Percentiles rank a stretch among this genome's conserved stretches.
Evolutionary conservation across 2,329 filamentous ascomycete species (phyloP).

Genomic region (Pseudogymnoascus destructans): DNA sequence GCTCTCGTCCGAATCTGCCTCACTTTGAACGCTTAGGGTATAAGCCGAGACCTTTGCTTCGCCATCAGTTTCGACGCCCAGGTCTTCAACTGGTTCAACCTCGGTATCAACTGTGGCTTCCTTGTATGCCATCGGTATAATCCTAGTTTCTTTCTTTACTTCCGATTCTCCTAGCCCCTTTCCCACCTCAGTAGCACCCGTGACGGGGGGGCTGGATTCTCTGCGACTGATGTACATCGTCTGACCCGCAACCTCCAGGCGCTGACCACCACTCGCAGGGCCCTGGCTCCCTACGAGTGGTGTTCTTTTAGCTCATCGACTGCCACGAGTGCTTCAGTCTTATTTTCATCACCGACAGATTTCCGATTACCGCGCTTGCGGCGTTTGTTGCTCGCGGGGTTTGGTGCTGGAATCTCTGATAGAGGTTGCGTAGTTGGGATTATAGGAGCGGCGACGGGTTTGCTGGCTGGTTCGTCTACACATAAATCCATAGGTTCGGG

Average conservation of each 20-base stretch:
- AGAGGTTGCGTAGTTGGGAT: background rate
- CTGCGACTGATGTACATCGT: constrained; percentile 4
- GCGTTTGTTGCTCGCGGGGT: background rate
- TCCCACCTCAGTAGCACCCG: background rate
- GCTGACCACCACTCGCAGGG: constrained; percentile 25
- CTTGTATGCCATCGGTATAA: background rate
- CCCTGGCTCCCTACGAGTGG: constrained; percentile 27
- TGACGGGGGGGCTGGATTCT: background rate
- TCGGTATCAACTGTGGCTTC: background rate
- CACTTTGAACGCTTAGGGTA: background rate
- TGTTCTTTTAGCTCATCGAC: constrained; percentile 20
- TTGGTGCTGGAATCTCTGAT: background rate
- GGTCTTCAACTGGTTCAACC: background rate
- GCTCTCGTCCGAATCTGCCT: background rate
- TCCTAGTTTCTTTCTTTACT: background rate
- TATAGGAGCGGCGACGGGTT: background rate
- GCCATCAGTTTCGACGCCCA: background rate
- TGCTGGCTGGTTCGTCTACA: background rate
- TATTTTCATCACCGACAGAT: background rate
- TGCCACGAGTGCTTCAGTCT: background rate
- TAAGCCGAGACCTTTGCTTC: background rate
- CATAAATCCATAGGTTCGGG: background rate
- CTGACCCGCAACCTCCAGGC: constrained; percentile 19
- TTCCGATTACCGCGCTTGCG: constrained; percentile 1
- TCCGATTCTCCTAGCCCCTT: background rate